These are phyloP conservation scores for Aspergillus proliferans DNA, from an alignment of 2,329 filamentous ascomycete genomes.

Conservation along the genomic window DNA sequence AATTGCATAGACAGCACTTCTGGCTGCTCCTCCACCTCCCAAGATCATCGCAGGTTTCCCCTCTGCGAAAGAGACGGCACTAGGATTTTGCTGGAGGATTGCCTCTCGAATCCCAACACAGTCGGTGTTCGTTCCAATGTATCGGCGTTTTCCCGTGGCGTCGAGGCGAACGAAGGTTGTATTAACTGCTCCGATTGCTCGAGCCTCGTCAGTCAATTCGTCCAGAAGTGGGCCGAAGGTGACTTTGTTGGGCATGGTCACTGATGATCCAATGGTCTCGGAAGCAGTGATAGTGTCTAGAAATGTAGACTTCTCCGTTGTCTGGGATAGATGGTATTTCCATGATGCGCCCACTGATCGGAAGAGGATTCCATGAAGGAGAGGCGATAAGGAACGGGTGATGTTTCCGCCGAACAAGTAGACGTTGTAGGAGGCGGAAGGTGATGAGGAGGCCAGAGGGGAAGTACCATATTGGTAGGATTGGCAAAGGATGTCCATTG, in stretches of 20 bases:
- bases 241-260: slow-evolving; percentile 77
- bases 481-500: slow-evolving; percentile 9
- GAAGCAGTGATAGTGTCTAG: too few relatives aligned
- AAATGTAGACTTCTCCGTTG: too few relatives aligned
- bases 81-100: slow-evolving; percentile 6
- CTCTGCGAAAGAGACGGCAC: not conserved
- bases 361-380: slow-evolving; percentile 7
- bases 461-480: slow-evolving; percentile 10
- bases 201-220: slow-evolving; percentile 56
- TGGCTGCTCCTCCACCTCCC: slow-evolving; percentile 15
- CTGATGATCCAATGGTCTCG: slow-evolving; percentile 50
- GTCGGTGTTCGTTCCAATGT: slow-evolving; percentile 71
- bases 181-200: slow-evolving; percentile 13
- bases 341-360: not conserved
- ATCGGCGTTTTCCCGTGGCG: slow-evolving; percentile 19
- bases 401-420: slow-evolving; percentile 10
- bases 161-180: slow-evolving; percentile 41
- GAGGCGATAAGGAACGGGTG: slow-evolving; percentile 7
- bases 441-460: slow-evolving; percentile 2
- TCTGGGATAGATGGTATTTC: slow-evolving; percentile 4
- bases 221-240: slow-evolving; percentile 64
- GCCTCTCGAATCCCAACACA: slow-evolving; percentile 63
- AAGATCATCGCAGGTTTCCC: slow-evolving; percentile 13
- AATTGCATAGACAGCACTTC: slow-evolving; percentile 15
- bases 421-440: not conserved